Evolutionary conservation across 352 stramenopile genomes (phyloP), one percentile per base, ranked within the genome.

Genomic region (Phytophthora fragariae): DNA sequence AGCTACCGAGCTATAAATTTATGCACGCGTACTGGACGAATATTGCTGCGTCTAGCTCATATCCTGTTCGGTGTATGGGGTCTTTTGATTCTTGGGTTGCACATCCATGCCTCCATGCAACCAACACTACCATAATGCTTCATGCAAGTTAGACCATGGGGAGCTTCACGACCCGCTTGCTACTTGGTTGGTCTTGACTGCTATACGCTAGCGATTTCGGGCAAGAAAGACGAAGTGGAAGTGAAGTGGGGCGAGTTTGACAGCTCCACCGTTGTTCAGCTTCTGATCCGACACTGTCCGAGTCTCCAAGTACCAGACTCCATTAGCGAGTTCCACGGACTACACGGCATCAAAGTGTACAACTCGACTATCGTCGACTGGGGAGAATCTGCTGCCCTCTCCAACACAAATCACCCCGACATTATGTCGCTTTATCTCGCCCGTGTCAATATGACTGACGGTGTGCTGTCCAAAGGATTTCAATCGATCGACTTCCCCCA

Each of bases 291-390:
- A 21, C 75, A 85, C 41, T 85, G 78, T 37, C 49, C 63, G 7
- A 19, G 35, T 5, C 29, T 85, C 5, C 59, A 73, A 35, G 58
- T 85, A 19, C 64, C 73, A 2, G 2, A 57, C 14, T 44, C 35
- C 5, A 31, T 85, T 7, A 54, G 50, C 2, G 31, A 55, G 3
- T 81, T 82, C 35, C 49, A 21, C 1, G 63, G 69, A 21, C 82
- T 49, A 8, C 41, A 49, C 14, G 17, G 41, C 41, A 49, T 54
- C 49, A 79, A 81, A 56, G 61, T 79, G 9, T 85, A 81, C 62
- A 85, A 85, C 56, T 74, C 68, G 5, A 81, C 74, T 1, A 56
- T 84, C 44, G 19, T 44, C 2, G 55, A 65, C 11, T 84, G 77
- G 77, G 15, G 24, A 0, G 27, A 15, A 2, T 68, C 75, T 11